Evolutionary conservation across 2,329 filamentous ascomycete species (phyloP), one percentile per base, ranked within the genome.

Genomic region (Bipolaris sorokiniana): DNA sequence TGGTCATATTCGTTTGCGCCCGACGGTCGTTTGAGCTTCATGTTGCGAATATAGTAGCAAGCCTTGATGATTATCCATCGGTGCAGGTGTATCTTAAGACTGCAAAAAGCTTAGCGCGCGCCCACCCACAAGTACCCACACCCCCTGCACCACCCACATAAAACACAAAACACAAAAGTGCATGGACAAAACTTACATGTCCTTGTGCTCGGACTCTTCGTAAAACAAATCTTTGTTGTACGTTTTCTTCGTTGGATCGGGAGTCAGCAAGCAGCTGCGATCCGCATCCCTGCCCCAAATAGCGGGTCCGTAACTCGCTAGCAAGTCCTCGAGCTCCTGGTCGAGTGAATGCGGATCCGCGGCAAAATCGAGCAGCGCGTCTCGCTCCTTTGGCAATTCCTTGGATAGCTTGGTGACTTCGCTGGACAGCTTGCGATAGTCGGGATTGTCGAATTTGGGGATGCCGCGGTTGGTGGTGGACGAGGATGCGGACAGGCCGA

Each of bases 21-120:
- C 6, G 72, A 74, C 3, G 69, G 66, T 33, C 70, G 63, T 61
- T 75, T 75, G 5, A 75, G 66, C 61, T 74, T 74, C 70, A 73
- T 74, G 58, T 75, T 75, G 23, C 73, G 65, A 28, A 75, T 75
- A 49, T 74, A 75, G 51, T 76, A 75, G 61, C 73, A 76, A 28
- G 73, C 73, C 61, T 76, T 76, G 70, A 76, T 75, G 66, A 75
- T 71, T 61, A 76, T 73, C 73, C 73, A 76, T 55, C 73, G 71
- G 56, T 76, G 73, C 61, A 76, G 62, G 47, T 76, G 73, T 46
- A 72, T 70, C 55, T 74, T 73, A 50, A 76, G 70, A 40, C 72
- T 73, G 51, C 5, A 58, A 31, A 18, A 46, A 37, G 44, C 26
- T 66, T 61, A 67, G 63, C 45, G 48, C 40, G 16, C 23, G 7